A percentile compares a stretch with the other conserved stretches of the same genome.
Conservation (phyloP, 1,139 yeast species). For the Candida tetrigidarum region DNA sequence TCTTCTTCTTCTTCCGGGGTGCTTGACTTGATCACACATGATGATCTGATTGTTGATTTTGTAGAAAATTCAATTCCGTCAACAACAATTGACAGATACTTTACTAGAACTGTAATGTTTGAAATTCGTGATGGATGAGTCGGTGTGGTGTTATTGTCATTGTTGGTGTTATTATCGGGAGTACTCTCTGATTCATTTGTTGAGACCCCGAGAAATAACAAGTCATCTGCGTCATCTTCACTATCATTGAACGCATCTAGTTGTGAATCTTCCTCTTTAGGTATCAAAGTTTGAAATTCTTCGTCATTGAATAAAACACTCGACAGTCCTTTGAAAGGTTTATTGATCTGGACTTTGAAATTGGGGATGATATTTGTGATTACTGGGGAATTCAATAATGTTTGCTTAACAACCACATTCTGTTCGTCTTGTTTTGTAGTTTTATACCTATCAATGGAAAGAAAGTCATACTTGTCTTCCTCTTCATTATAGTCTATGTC, state of each 20-base stretch:
- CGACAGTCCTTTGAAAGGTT: slow-evolving; percentile 38
- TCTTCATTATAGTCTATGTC: background rate
- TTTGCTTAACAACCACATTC: slow-evolving; percentile 32
- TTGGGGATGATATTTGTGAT: slow-evolving; percentile 35
- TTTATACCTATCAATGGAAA: slow-evolving; percentile 9
- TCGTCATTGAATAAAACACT: slow-evolving; percentile 43
- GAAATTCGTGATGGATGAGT: slow-evolving; percentile 10
- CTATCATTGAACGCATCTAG: slow-evolving; percentile 42
- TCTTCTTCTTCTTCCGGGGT: slow-evolving; percentile 39
- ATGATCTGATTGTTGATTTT: slow-evolving; percentile 41
- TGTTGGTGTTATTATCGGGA: background rate
- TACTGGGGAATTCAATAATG: slow-evolving; percentile 43
- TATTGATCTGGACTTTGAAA: slow-evolving; percentile 36
- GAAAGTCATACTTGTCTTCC: slow-evolving; percentile 10
- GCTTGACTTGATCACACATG: slow-evolving; percentile 30
- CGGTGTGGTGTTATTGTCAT: background rate
- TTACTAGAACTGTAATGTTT: slow-evolving; percentile 33
- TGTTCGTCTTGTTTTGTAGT: background rate
- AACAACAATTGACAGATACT: slow-evolving; percentile 37
- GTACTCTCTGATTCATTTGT: background rate
- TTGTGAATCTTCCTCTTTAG: slow-evolving; percentile 46
- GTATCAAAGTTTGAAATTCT: slow-evolving; percentile 38
- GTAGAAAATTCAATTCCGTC: slow-evolving; percentile 37
- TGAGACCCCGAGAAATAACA: slow-evolving; percentile 14
- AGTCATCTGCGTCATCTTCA: slow-evolving; percentile 30